phyloP scores from a whole-genome alignment of 768 basidiomycete species.

The Podaxis pistillaris region DNA sequence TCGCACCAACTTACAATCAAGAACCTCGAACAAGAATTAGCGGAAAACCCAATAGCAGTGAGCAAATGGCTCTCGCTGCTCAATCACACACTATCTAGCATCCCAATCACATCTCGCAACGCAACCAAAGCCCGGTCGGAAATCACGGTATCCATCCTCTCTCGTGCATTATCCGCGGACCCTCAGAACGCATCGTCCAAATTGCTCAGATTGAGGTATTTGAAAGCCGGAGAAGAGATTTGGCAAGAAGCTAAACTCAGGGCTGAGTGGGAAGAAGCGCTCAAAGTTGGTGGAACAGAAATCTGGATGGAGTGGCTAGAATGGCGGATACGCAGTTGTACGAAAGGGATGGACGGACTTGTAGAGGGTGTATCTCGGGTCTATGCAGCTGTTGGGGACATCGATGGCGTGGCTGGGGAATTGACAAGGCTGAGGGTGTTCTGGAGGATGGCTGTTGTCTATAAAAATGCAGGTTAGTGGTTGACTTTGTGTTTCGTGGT shows the following conservation, averaged over 20 bases:
- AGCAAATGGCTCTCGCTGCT: slow-evolving; percentile 64
- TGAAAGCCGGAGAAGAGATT: slow-evolving; percentile 70
- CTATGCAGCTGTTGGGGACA: slow-evolving; percentile 36
- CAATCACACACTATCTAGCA: slow-evolving; percentile 57
- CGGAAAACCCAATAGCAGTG: slow-evolving; percentile 48
- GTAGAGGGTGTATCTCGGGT: slow-evolving; percentile 51
- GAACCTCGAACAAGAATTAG: slow-evolving; percentile 54
- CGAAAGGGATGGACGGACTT: slow-evolving; percentile 49
- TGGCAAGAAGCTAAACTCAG: slow-evolving; percentile 57
- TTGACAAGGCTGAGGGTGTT: slow-evolving; percentile 57
- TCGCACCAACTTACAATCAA: slow-evolving; percentile 62
- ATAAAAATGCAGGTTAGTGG: slow-evolving; percentile 62
- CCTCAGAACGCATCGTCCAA: slow-evolving; percentile 48
- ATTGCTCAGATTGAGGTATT: slow-evolving; percentile 56
- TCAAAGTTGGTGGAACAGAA: slow-evolving; percentile 50
- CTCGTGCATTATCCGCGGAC: slow-evolving; percentile 60
- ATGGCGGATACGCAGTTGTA: slow-evolving; percentile 58
- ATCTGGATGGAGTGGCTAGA: slow-evolving; percentile 82
- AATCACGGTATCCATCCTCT: slow-evolving; percentile 64
- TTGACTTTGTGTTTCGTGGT: background rate
- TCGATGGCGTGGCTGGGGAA: slow-evolving; percentile 41
- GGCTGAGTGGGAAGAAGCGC: slow-evolving; percentile 69
- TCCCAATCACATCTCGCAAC: slow-evolving; percentile 67
- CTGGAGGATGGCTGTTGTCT: slow-evolving; percentile 66
- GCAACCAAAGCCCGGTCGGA: slow-evolving; percentile 67